These are phyloP conservation scores for Gossypium gossypioides DNA, from an alignment of 441 rosid species.

Conservation along the genomic window DNA sequence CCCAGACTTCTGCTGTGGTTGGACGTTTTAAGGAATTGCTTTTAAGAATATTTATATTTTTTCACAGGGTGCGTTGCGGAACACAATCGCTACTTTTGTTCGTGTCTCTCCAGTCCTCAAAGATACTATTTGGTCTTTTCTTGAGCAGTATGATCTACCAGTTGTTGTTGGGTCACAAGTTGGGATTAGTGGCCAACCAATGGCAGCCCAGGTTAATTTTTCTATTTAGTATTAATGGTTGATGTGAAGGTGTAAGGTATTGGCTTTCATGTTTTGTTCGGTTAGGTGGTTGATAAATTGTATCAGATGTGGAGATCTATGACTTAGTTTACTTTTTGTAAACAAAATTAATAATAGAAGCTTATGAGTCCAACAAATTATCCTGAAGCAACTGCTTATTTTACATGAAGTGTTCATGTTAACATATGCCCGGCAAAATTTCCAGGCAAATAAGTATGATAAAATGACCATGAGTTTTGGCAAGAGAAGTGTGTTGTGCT, in stretches of 20 bases:
- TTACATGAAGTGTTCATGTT: background rate
- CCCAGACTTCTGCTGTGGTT: background rate
- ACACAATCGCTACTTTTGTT: constrained; percentile 68
- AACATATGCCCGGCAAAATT: background rate
- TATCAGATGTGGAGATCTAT: background rate
- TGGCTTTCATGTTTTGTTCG: background rate
- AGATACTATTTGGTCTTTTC: constrained; percentile 76
- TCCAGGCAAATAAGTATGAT: background rate
- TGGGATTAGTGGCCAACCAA: constrained; percentile 46
- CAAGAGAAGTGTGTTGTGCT: background rate
- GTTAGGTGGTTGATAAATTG: background rate
- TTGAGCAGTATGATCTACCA: constrained; percentile 93
- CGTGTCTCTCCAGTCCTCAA: constrained; percentile 62
- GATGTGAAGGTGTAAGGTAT: background rate
- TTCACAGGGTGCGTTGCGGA: constrained; percentile 81
- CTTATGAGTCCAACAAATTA: background rate
- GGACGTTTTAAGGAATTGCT: background rate
- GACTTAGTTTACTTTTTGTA: background rate
- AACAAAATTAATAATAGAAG: background rate
- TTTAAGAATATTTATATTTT: constrained; percentile 9
- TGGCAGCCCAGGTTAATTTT: constrained; percentile 52
- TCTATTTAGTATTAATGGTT: background rate
- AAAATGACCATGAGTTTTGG: background rate
- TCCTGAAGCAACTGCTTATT: background rate
- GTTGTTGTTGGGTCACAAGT: constrained; percentile 64